Percentiles rank a stretch among this genome's conserved stretches.
phyloP scores from a whole-genome alignment of 257 asterid species.

The Cordia subcordata region DNA sequence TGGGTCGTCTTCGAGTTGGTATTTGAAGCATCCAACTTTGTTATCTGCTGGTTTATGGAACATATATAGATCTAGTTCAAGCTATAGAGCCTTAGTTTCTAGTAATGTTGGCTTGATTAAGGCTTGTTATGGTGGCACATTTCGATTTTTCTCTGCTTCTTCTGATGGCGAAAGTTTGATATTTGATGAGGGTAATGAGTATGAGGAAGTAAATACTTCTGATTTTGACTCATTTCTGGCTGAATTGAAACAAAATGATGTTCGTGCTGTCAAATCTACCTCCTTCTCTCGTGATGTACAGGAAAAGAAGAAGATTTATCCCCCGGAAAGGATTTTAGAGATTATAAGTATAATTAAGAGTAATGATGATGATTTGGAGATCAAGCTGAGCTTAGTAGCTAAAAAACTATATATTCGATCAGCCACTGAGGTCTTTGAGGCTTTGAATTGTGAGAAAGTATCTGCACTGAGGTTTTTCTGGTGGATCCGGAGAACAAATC shows the following conservation, averaged over 20 bases:
- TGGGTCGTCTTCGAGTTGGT: conserved; percentile 12
- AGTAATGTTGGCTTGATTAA: not conserved
- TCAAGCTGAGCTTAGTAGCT: conserved; percentile 29
- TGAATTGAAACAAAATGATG: conserved; percentile 10
- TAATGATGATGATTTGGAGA: conserved; percentile 39
- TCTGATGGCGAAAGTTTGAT: conserved; percentile 16
- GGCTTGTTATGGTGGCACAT: conserved; percentile 7
- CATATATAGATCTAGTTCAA: conserved; percentile 1
- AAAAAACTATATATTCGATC: conserved; percentile 25
- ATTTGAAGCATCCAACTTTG: not conserved
- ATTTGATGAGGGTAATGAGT: not conserved
- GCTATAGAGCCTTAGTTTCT: not conserved
- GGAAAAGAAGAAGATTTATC: conserved; percentile 3
- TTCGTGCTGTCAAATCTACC: not conserved
- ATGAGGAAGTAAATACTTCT: conserved; percentile 1
- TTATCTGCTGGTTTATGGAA: conserved; percentile 9
- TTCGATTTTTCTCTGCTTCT: conserved; percentile 18
- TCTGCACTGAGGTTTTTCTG: conserved; percentile 60
- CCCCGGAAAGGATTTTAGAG: conserved; percentile 18
- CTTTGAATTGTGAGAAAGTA: conserved; percentile 39
- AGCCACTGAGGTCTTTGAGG: conserved; percentile 39
- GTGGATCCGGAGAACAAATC: conserved; percentile 45
- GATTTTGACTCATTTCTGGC: not conserved
- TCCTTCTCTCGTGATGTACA: too few relatives aligned
- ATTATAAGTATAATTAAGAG: conserved; percentile 45